Base-by-base conservation (phyloP, 768 basidiomycete genomes). In the Gloeopeniophorella convolvens region DNA sequence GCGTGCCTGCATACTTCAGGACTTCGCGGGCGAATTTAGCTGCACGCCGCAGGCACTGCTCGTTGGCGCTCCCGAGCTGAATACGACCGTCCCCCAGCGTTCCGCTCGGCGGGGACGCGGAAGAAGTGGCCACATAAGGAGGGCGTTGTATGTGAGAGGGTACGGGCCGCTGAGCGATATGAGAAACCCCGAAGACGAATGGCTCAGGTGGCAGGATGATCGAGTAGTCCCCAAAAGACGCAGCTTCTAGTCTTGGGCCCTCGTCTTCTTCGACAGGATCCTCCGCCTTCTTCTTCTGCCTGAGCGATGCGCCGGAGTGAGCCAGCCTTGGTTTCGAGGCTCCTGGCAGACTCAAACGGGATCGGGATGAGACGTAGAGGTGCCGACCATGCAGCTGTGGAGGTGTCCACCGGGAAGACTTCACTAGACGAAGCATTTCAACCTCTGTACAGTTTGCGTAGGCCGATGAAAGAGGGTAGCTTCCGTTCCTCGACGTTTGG, bases 161-260 rank as follows among this genome's bases (percentile, higher is more conserved):
- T 5, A 89, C 82, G 7, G 54, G 44, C 27, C 79, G 76, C 26
- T 71, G 74, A 8, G 55, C 58, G 23, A 86, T 80, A 53, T 86
- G 83, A 18, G 74, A 69, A n/a, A 80, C 77, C 15, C 83, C 84
- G 60, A 76, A 78, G 15, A 82, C 67, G 46, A 75, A 80, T 0
- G 83, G 83, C 56, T 85, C 83, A n/a, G 70, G 63, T 1, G 83
- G 85, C 9, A 85, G 68, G 42, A 87, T 80, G 31, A 86, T 63
- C 32, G 66, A 70, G 66, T 84, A 86, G 13, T 57, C 55, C 15
- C 82, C 82, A 50, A 80, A 79, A 27, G 4, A 30, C 28, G 26
- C 34, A 7, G 18, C 35, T 18, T 6, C 42, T 31, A 21, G 6
- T 16, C 40, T 20, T 18, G 46, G 33, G 24, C 21, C 9, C 8